These are phyloP conservation scores for Haplosporangium sp. DNA, from an alignment of 371 early-diverging fungal species.

Conservation along the genomic window DNA sequence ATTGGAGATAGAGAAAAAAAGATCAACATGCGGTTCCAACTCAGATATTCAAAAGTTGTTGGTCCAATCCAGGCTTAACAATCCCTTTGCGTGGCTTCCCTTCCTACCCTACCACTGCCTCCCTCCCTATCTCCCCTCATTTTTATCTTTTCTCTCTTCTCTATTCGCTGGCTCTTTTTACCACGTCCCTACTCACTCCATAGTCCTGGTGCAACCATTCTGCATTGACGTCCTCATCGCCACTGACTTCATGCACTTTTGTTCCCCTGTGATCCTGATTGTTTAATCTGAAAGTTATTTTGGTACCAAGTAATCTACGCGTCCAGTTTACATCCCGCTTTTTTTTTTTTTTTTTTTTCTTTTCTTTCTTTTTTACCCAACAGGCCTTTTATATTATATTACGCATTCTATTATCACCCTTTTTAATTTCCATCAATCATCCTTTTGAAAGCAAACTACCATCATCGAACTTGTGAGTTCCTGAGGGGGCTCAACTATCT, in stretches of 20 bases:
- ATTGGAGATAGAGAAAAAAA: too few species aligned
- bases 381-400: neutral
- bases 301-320: neutral
- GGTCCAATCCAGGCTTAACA: neutral
- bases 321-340: neutral
- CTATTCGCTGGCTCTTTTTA: neutral
- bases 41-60: neutral
- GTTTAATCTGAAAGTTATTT: neutral
- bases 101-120: neutral
- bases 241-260: too few species aligned
- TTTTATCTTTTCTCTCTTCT: neutral
- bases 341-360: neutral
- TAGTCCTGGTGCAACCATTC: neutral
- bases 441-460: neutral
- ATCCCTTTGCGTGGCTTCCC: neutral
- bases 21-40: neutral
- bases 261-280: neutral
- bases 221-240: neutral
- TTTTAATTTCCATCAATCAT: neutral
- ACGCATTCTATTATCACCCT: neutral
- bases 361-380: neutral
- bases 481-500: neutral
- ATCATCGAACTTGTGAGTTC: neutral
- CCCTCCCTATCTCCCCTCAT: neutral
- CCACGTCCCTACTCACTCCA: neutral